A percentile compares a stretch with the other conserved stretches of the same genome.
These are phyloP conservation scores for Pseudogymnoascus sp. DNA, from an alignment of 2,329 filamentous ascomycete species.

Conservation along the genomic window DNA sequence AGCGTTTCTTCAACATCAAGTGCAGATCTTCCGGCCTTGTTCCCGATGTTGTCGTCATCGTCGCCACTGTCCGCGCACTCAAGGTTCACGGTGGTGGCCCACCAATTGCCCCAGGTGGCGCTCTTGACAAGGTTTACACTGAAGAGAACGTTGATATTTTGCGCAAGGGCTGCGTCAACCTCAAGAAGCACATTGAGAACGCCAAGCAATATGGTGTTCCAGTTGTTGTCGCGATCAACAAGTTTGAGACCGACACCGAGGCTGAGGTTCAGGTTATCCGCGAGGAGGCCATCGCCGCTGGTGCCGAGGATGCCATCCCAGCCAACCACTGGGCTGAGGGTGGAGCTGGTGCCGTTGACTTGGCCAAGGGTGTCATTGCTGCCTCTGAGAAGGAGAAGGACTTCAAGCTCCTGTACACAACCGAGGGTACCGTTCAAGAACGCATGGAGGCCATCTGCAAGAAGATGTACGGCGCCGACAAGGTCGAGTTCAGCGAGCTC, in stretches of 20 bases:
- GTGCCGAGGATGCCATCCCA: conserved; percentile 86
- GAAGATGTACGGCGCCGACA: conserved; percentile 87
- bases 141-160: conserved; percentile 91
- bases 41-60: conserved; percentile 88
- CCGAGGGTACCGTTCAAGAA: conserved; percentile 73
- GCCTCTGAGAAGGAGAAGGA: conserved; percentile 78
- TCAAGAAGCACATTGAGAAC: conserved; percentile 91
- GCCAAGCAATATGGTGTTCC: conserved; percentile 84
- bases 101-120: conserved; percentile 79
- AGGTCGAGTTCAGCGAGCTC: conserved; percentile 86
- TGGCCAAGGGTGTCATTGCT: conserved; percentile 78
- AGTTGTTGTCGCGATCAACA: conserved; percentile 95
- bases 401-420: conserved; percentile 78
- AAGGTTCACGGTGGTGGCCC: conserved; percentile 97
- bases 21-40: conserved; percentile 88
- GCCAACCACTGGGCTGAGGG: conserved; percentile 97
- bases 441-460: conserved; percentile 86
- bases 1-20: conserved; percentile 99
- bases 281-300: conserved; percentile 84
- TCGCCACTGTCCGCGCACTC: conserved; percentile 88
- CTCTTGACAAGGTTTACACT: conserved; percentile 81
- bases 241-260: conserved; percentile 87
- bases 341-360: conserved; percentile 78
- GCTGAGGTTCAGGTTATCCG: conserved; percentile 84
- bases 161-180: conserved; percentile 82